Conservation (phyloP, 2,329 filamentous ascomycete genomes). For the Hirsutella rhossiliensis region DNA sequence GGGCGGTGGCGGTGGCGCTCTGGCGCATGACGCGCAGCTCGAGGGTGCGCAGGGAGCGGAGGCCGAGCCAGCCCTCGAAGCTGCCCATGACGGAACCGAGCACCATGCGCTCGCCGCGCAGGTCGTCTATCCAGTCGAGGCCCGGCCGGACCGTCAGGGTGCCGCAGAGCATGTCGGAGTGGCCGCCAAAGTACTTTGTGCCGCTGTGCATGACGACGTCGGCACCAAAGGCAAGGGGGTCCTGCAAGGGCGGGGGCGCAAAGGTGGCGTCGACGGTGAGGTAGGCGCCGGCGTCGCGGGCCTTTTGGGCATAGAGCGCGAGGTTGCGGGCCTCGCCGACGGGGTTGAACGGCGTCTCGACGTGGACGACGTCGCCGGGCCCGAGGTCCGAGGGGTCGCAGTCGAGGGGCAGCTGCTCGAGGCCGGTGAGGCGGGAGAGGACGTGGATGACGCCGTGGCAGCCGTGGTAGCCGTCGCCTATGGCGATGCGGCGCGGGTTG, state of each 20-base stretch:
- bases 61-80: slow-evolving; percentile 84
- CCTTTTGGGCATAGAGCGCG: slow-evolving; percentile 56
- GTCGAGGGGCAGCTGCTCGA: slow-evolving; percentile 60
- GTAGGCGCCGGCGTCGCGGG: slow-evolving; percentile 59
- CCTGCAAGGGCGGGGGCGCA: slow-evolving; percentile 76
- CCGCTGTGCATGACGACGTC: slow-evolving; percentile 87
- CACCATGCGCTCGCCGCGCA: slow-evolving; percentile 60
- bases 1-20: slow-evolving; percentile 52
- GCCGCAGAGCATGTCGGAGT: slow-evolving; percentile 87
- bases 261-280: slow-evolving; percentile 87
- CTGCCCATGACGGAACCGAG: slow-evolving; percentile 80
- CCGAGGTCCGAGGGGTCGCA: slow-evolving; percentile 54
- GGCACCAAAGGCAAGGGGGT: slow-evolving; percentile 71
- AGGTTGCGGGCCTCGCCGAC: slow-evolving; percentile 72
- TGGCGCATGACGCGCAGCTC: slow-evolving; percentile 73
- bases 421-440: slow-evolving; percentile 61
- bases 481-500: slow-evolving; percentile 72
- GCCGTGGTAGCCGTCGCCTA: slow-evolving; percentile 83
- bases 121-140: slow-evolving; percentile 41
- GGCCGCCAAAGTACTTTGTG: slow-evolving; percentile 93
- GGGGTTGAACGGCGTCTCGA: slow-evolving; percentile 92
- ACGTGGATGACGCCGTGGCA: slow-evolving; percentile 76
- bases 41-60: slow-evolving; percentile 74
- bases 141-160: slow-evolving; percentile 55
- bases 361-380: slow-evolving; percentile 72